Percentiles rank a stretch among this genome's conserved stretches.
Evolutionary conservation across 2,329 filamentous ascomycete species (phyloP).

Genomic region (Fusarium oxysporum): DNA sequence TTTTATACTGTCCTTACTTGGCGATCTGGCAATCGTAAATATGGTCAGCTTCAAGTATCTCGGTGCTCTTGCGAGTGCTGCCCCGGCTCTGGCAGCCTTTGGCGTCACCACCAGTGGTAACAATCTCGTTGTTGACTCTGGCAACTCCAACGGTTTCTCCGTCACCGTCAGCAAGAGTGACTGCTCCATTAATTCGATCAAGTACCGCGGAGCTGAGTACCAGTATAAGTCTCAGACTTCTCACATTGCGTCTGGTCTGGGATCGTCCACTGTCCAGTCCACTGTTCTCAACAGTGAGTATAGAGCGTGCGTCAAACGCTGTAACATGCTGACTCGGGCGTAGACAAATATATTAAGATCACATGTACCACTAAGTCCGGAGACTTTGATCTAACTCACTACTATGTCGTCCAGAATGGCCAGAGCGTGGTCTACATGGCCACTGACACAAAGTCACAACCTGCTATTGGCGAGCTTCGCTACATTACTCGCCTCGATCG

Average conservation of each 20-base stretch:
- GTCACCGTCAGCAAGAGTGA: conserved; percentile 64
- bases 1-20: background rate
- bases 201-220: conserved; percentile 68
- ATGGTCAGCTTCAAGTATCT: conserved; percentile 43
- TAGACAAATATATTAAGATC: conserved; percentile 66
- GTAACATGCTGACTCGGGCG: background rate
- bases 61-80: conserved; percentile 45
- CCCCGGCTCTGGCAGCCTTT: conserved; percentile 54
- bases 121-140: conserved; percentile 61
- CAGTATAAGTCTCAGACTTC: conserved; percentile 60
- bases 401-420: conserved; percentile 70
- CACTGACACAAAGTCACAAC: conserved; percentile 70
- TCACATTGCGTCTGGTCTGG: conserved; percentile 57
- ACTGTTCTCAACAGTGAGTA: conserved; percentile 50
- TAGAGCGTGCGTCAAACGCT: background rate
- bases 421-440: conserved; percentile 70
- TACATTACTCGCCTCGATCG: conserved; percentile 72
- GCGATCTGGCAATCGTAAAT: conserved; percentile 28
- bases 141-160: conserved; percentile 60
- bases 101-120: conserved; percentile 55
- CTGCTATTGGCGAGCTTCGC: conserved; percentile 69
- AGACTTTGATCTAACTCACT: conserved; percentile 65
- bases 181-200: conserved; percentile 74
- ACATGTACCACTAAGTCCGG: conserved; percentile 67
- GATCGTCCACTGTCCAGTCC: conserved; percentile 65